Evolutionary conservation across 2,329 filamentous ascomycete species (phyloP).

Genomic region (Fusarium pseudoanthophilum): DNA sequence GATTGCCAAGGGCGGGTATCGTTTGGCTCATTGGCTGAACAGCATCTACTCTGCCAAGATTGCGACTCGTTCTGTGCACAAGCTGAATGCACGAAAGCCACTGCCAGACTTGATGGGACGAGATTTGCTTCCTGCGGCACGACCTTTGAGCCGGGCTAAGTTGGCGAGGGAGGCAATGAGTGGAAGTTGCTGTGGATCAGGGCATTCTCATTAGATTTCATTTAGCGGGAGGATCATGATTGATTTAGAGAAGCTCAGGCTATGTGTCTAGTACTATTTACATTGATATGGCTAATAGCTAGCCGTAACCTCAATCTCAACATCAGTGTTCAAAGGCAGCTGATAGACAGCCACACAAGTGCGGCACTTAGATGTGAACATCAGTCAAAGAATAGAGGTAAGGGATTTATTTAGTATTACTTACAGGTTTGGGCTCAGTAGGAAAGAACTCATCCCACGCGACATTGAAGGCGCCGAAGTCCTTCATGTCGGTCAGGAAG

Average conservation of each 20-base stretch:
- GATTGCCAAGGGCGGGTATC: slow-evolving; percentile 4
- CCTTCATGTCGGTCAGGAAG: slow-evolving; percentile 6
- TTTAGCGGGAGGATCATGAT: neutral
- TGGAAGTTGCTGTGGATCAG: neutral
- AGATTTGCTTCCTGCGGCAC: neutral
- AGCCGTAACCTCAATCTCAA: slow-evolving; percentile 14
- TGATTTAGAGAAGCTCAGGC: no score
- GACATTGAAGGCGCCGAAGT: neutral
- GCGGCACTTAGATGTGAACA: neutral
- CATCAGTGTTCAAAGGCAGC: slow-evolving; percentile 1
- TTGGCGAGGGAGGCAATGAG: neutral
- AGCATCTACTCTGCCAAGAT: slow-evolving; percentile 3
- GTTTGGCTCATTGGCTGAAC: slow-evolving; percentile 5
- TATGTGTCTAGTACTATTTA: accelerated
- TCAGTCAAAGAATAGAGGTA: neutral
- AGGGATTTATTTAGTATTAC: neutral
- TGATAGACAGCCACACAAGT: slow-evolving; percentile 11
- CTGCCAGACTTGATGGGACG: slow-evolving; percentile 2
- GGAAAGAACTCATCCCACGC: slow-evolving; percentile 16
- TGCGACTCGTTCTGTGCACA: neutral
- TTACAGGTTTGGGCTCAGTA: neutral
- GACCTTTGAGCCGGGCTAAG: neutral
- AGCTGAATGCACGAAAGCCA: neutral
- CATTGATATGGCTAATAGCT: neutral
- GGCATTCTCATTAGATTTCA: neutral